Evolutionary conservation across 148 eudicot genomes (phyloP).

Genomic region (Tetragonia tetragonoides): DNA sequence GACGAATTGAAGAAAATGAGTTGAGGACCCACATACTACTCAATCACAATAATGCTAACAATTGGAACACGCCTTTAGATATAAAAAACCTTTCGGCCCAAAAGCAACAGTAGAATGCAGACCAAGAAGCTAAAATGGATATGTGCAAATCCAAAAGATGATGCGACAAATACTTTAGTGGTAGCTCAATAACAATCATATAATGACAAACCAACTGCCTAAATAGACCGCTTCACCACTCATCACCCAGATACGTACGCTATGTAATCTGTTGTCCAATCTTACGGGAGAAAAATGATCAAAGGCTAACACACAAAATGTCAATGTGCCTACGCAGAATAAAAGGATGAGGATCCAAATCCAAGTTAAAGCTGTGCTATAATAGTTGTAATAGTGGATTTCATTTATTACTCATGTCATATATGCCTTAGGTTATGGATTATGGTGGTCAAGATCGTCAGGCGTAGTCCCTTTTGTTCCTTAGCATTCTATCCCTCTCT

Average conservation of each 20-base stretch:
- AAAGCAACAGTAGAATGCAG: slow-evolving; percentile 18
- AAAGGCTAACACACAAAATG: too few relatives aligned
- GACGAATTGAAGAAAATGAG: too few relatives aligned
- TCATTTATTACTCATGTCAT: not conserved
- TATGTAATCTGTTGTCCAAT: slow-evolving; percentile 1
- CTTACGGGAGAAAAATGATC: not conserved
- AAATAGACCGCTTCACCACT: not conserved
- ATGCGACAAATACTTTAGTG: slow-evolving; percentile 3
- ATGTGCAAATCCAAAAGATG: slow-evolving; percentile 21
- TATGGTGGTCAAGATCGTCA: slow-evolving; percentile 27
- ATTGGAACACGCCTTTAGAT: not conserved
- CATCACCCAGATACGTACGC: not conserved
- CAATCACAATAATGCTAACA: too few relatives aligned
- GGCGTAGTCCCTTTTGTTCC: slow-evolving; percentile 12
- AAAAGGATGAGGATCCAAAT: too few relatives aligned
- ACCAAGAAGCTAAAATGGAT: slow-evolving; percentile 5
- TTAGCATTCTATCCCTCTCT: slow-evolving; percentile 13
- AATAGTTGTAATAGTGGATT: not conserved
- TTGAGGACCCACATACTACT: too few relatives aligned
- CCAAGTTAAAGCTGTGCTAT: not conserved
- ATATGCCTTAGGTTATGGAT: not conserved
- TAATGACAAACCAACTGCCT: slow-evolving; percentile 22
- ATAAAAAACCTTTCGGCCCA: slow-evolving; percentile 22
- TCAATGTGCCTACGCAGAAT: too few relatives aligned
- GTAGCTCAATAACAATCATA: slow-evolving; percentile 19